Base-by-base conservation (phyloP, 2,329 filamentous ascomycete species). In the Rhynchosporium secalis region DNA sequence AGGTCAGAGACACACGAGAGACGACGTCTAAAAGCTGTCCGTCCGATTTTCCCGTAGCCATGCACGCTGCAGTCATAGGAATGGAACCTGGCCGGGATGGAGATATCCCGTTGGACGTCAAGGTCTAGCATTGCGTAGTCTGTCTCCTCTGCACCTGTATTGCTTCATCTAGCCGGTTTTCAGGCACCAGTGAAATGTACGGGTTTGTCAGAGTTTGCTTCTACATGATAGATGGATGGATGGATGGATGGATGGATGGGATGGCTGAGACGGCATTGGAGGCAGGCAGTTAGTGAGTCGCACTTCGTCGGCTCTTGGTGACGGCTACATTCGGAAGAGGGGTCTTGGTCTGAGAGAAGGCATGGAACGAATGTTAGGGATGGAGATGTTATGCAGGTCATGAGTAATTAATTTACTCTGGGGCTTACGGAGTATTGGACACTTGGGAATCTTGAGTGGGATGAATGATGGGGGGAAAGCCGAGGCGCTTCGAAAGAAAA, bases 321-420 rank as follows among this genome's bases (percentile, higher is more conserved):
- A 41, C 51, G 51, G 51, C 40, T 54, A 54, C 36, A 29, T 2
- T 54, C 51, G 51, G 41, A n/a, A 20, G 20, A 20, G n/a, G 43
- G 43, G n/a, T 46, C 15, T 20, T 46, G 20, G 12, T 31, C 29
- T 45, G 36, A 5, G 38, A 43, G 52, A 38, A 28, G 54, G 8
- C 4, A 7, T 29, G 29, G 15, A n/a, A 26, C 33, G 8, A 28
- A 56, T 43, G 38, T 20, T 20, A 20, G 20, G 40, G 40, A 45
- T 56, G 51, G n/a, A 36, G n/a, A 41, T 41, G 51, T 54, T 33
- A 43, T 56, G 54, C 54, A 56, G 40, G 54, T 45, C 54, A 56
- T 56, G 54, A 56, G 41, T 56, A 56, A 56, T 45, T 56, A 56
- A 56, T 45, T 56, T 46, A 13, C 38, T 36, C 29, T 4, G 15